Evolutionary conservation across 495 filamentous ascomycete genomes (phyloP), one percentile per base, ranked within the genome.

Genomic region (Eremomyces bilateralis): DNA sequence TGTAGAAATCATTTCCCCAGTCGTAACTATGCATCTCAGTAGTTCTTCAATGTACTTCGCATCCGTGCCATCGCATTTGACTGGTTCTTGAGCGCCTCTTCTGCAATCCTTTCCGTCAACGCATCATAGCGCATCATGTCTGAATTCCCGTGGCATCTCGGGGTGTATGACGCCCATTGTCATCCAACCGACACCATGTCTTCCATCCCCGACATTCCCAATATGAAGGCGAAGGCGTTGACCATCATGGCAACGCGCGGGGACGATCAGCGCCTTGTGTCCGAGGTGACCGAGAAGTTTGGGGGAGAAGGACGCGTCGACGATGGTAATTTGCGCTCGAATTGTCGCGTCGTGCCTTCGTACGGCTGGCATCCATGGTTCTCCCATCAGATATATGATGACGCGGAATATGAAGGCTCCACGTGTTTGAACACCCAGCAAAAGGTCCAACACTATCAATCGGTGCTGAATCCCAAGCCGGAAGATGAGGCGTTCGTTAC

Each of bases 361-460:
- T 97, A 93, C 57, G 88, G 88, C n/a, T 93, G 85, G 82, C 88
- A 97, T 52, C 90, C 90, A 1, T 97, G 88, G 88, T 97, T 95
- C 54, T 88, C 85, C 1, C 64, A 97, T 49, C 76, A 90, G 41
- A 66, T 92, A 36, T 69, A 70, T 42, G 71, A 83, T 45, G 75
- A 81, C 42, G 42, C 47, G 8, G 47, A 45, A 20, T 42, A 47
- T n/a, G 41, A 49, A 16, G 55, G 55, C n/a, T 59, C 54, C 35
- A 53, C 63, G 32, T 44, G 46, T 31, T 45, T 51, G 2, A 34
- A 52, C 41, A 30, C 34, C 3, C 45, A 51, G 2, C 46, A 51
- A n/a, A 77, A 83, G 56, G 52, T 60, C 37, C 51, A 53, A 1
- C 84, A 95, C 48, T 94, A 94, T 51, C 56, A 55, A 28, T 50